Evolutionary conservation across 2,329 filamentous ascomycete species (phyloP), one percentile per base, ranked within the genome.

Genomic region (Paraphaeosphaeria minitans): DNA sequence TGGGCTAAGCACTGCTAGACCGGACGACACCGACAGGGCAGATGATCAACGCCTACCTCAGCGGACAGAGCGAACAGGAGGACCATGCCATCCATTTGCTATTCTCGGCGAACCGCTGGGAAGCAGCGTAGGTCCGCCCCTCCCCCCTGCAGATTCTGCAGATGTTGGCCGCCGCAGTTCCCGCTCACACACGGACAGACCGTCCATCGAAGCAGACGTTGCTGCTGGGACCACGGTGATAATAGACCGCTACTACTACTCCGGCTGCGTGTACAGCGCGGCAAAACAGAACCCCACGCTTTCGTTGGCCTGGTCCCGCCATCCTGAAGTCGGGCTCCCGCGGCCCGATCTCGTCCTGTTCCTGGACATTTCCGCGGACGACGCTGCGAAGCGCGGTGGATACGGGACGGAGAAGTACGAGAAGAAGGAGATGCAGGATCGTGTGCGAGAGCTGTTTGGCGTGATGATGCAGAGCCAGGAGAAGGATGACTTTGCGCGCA

Each of bases 181-280:
- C 53, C 42, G 1, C 39, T 51, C 3, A 41, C 35, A 14, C 24
- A 33, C 3, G 35, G 5, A 16, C 41, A 77, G 76, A 12, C 57
- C 70, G 8, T 69, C 68, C 1, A 81, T 82, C 31, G 65, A 71
- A 60, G 51, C 67, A 22, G 72, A 74, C 7, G 80, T 97, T 6
- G 78, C 81, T 0, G 76, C 81, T 1, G 93, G 94, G 9, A 88
- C 83, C 21, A 95, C 87, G 0, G 84, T 99, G 33, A 82, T 99
- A 41, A 88, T 94, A 66, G 95, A 99, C 77, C 88, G 95, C 49
- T 99, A 98, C 80, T 96, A 96, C 75, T 94, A 97, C 81, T 95
- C 91, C 21, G 95, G 95, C 55, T 91, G 93, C 57, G 92, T 97
- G 51, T 99, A 98, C 80, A 92, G 89, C 24, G 92, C 92, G 0